phyloP scores from a whole-genome alignment of 305 asterid genomes.

The Fraxinus baroniana region DNA sequence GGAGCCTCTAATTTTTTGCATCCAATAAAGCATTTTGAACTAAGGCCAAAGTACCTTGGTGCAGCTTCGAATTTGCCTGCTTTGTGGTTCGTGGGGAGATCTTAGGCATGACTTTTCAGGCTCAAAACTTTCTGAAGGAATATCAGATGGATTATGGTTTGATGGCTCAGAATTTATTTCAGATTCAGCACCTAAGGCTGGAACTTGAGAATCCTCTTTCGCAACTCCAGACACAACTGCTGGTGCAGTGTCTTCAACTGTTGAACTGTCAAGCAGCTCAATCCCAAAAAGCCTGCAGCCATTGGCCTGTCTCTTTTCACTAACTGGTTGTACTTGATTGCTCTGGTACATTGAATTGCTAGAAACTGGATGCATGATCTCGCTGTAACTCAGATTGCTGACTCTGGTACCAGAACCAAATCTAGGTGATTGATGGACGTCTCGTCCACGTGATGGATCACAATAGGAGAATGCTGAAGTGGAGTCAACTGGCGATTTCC shows the following conservation, averaged over 20 bases:
- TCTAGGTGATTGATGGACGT: slow-evolving; percentile 56
- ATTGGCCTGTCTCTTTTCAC: slow-evolving; percentile 63
- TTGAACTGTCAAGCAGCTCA: slow-evolving; percentile 60
- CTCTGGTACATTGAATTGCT: slow-evolving; percentile 49
- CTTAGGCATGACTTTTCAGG: slow-evolving; percentile 78
- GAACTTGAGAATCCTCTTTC: slow-evolving; percentile 46
- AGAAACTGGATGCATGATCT: slow-evolving; percentile 45
- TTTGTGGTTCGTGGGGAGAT: slow-evolving; percentile 64
- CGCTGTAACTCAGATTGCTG: slow-evolving; percentile 36
- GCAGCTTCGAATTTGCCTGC: slow-evolving; percentile 78
- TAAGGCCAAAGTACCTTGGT: slow-evolving; percentile 59
- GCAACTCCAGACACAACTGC: slow-evolving; percentile 39
- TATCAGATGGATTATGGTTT: slow-evolving; percentile 44
- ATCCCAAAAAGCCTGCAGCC: slow-evolving; percentile 84
- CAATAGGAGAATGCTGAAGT: slow-evolving; percentile 47
- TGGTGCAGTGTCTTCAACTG: slow-evolving; percentile 44
- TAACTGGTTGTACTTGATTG: slow-evolving; percentile 54
- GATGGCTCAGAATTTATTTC: slow-evolving; percentile 62
- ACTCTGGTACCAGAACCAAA: slow-evolving; percentile 45
- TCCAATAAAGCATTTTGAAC: neutral
- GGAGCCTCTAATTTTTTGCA: neutral
- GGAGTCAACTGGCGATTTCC: slow-evolving; percentile 63
- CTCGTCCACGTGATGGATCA: slow-evolving; percentile 51
- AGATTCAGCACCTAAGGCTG: slow-evolving; percentile 50
- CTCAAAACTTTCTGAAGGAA: slow-evolving; percentile 70